phyloP scores from a whole-genome alignment of 2,329 filamentous ascomycete genomes.

The Colletotrichum spinosum region DNA sequence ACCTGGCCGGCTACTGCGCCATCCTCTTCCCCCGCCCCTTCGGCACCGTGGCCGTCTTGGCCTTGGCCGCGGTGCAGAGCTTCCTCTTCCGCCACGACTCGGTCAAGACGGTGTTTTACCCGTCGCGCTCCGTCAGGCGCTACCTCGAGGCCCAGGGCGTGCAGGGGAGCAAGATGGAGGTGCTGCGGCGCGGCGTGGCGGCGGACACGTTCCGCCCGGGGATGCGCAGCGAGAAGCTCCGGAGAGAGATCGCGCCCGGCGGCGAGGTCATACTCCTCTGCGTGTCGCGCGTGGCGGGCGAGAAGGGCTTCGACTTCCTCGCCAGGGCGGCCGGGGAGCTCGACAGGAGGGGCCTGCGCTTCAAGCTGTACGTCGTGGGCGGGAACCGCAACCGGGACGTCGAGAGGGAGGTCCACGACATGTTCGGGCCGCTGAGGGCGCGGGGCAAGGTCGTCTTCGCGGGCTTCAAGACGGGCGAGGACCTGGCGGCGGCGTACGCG shows the following conservation, averaged over 20 bases:
- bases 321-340: conserved; percentile 66
- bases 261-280: conserved; percentile 74
- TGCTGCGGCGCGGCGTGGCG: conserved; percentile 74
- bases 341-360: conserved; percentile 65
- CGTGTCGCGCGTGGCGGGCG: conserved; percentile 74
- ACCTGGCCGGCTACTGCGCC: conserved; percentile 75
- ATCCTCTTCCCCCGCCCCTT: conserved; percentile 76
- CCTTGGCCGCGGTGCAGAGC: conserved; percentile 73
- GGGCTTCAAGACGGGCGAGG: conserved; percentile 71
- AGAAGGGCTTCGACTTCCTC: conserved; percentile 78
- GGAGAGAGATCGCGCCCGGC: conserved; percentile 67
- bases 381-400: conserved; percentile 74
- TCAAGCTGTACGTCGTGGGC: conserved; percentile 75
- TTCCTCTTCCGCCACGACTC: conserved; percentile 72
- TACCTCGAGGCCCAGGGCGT: conserved; percentile 71
- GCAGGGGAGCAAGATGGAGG: conserved; percentile 66
- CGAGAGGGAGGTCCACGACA: conserved; percentile 69
- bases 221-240: conserved; percentile 62
- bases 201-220: conserved; percentile 70
- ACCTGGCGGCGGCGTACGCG: conserved; percentile 74
- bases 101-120: conserved; percentile 77
- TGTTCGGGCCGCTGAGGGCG: conserved; percentile 63
- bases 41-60: conserved; percentile 69
- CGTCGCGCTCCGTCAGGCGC: conserved; percentile 69
- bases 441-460: conserved; percentile 72